Percentiles rank a stretch among this genome's conserved stretches.
phyloP scores from a whole-genome alignment of 805 yeast genomes.

The Kazachstania africana region DNA sequence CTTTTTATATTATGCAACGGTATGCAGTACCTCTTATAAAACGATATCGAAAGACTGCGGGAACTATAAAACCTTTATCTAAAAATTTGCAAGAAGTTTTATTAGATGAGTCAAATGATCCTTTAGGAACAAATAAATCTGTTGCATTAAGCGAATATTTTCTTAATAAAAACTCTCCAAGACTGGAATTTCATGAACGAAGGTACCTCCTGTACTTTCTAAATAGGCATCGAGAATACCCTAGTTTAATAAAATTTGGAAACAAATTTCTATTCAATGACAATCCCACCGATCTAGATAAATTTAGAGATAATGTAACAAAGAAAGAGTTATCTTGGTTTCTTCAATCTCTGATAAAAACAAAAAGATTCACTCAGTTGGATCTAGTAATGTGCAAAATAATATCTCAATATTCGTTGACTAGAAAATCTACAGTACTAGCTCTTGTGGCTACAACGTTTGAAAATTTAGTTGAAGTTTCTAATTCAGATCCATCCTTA shows the following conservation, averaged over 20 bases:
- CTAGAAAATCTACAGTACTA: not conserved
- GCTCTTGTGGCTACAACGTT: too few species aligned
- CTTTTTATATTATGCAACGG: slow-evolving; percentile 9
- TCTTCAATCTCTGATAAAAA: not conserved
- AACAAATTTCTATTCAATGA: slow-evolving; percentile 8
- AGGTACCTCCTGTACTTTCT: slow-evolving; percentile 11
- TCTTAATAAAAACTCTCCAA: not conserved
- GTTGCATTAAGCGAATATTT: not conserved
- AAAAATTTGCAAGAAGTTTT: too few species aligned
- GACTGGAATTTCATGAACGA: too few species aligned
- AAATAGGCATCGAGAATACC: slow-evolving; percentile 9
- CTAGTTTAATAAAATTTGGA: slow-evolving; percentile 9
- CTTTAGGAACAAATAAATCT: not conserved
- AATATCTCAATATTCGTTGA: not conserved
- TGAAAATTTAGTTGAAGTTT: not conserved
- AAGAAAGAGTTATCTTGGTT: not conserved
- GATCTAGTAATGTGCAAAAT: not conserved
- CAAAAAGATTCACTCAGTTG: not conserved
- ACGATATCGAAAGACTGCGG: slow-evolving; percentile 3
- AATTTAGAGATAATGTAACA: not conserved
- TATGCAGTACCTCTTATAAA: slow-evolving; percentile 9
- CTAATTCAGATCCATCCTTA: not conserved
- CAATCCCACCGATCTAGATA: not conserved
- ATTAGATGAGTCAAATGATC: not conserved
- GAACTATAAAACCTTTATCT: too few species aligned